phyloP scores from a whole-genome alignment of 2,329 filamentous ascomycete species.

The Triangularia verruculosa region DNA sequence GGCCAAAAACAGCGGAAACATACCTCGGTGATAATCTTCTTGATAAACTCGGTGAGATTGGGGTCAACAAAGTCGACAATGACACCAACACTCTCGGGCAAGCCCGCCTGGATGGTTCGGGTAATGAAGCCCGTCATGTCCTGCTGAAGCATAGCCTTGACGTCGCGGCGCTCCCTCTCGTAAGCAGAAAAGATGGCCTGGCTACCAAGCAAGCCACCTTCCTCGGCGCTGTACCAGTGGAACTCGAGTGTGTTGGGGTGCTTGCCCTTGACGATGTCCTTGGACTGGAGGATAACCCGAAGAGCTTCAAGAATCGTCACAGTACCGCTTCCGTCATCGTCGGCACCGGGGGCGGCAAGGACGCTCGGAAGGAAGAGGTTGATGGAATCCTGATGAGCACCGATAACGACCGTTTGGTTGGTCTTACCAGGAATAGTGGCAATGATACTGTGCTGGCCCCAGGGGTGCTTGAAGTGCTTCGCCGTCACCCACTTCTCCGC shows the following conservation, averaged over 20 bases:
- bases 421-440: conserved; percentile 84
- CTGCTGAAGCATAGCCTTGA: conserved; percentile 97
- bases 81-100: conserved; percentile 82
- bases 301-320: conserved; percentile 94
- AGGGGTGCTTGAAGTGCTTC: conserved; percentile 73
- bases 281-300: conserved; percentile 71
- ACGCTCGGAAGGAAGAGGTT: conserved; percentile 86
- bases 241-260: conserved; percentile 88
- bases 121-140: conserved; percentile 94
- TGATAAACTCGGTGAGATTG: conserved; percentile 83
- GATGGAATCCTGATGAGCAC: conserved; percentile 92
- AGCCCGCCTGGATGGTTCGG: conserved; percentile 76
- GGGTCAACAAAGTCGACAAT: conserved; percentile 89
- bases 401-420: conserved; percentile 81
- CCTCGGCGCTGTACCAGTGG: conserved; percentile 92
- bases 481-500: conserved; percentile 66
- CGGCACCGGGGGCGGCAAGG: conserved; percentile 84
- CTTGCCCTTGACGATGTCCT: conserved; percentile 67
- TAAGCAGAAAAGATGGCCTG: conserved; percentile 87
- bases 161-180: conserved; percentile 65
- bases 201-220: conserved; percentile 81
- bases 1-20: conserved; percentile 37
- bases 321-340: conserved; percentile 89
- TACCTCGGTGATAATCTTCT: conserved; percentile 69
- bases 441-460: conserved; percentile 89